Evolutionary conservation across 306 rosid genomes (phyloP), one percentile per base, ranked within the genome.

Genomic region (Glycine latifolia): DNA sequence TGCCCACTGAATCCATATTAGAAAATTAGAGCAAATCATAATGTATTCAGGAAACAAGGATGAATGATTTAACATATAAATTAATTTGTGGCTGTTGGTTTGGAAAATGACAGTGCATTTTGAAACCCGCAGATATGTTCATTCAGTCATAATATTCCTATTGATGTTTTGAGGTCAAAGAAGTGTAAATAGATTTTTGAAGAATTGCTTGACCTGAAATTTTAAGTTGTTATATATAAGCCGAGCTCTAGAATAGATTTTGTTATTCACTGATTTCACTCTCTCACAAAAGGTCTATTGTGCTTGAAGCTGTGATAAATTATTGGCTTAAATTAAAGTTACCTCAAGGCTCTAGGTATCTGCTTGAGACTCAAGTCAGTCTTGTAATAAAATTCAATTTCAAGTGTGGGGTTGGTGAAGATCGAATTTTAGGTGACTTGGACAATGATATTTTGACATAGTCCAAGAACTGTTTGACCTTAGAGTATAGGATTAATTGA

Each of bases 81-180:
- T 13, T 37, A 37, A 53, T 72, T 15, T 73, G 61, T 62, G 49
- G 49, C 61, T 76, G 12, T 31, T 20, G 59, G 41, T 61, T 44
- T 76, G 33, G 71, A 61, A 47, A 60, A 33, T 31, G 15, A 62
- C 7, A 14, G 47, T 31, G 48, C 37, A 26, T 61, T 52, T 76
- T 49, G 73, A 50, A 50, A 48, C 3, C 59, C 15, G 14, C 35
- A 46, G 35, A 8, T 55, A 8, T 53, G 9, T 61, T 8, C 33
- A 62, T 48, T 62, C 33, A 10, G 60, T 37, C 41, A 76, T 47
- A 26, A 61, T 7, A 5, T 26, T 62, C 59, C 31, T 4, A 72
- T 71, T 35, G 31, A 72, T 4, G 63, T 72, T 50, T 50, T 71
- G 61, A 9, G 76, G 31, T 47, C 60, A 53, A 71, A 4, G 49